Conservation (phyloP, 495 filamentous ascomycete genomes). For the Hyaloscypha finlandica region DNA sequence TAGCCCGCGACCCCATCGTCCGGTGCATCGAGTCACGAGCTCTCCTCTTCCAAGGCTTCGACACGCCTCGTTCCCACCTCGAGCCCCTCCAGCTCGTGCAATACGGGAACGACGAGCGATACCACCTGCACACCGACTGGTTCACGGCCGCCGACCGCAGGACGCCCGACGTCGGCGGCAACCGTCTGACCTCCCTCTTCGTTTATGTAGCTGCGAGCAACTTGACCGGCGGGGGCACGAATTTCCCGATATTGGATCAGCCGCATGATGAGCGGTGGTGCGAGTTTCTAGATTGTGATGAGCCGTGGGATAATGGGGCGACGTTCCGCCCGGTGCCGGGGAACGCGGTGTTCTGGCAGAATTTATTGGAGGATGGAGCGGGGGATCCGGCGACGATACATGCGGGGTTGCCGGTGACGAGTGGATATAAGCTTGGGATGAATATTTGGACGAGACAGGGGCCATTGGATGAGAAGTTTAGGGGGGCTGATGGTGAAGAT, state of each 20-base stretch:
- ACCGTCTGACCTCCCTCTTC: constrained; percentile 56
- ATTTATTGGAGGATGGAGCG: constrained; percentile 60
- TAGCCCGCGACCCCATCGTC: constrained; percentile 56
- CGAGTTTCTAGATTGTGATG: constrained; percentile 29
- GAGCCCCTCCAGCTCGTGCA: constrained; percentile 58
- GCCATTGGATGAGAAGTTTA: constrained; percentile 18
- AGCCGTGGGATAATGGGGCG: constrained; percentile 51
- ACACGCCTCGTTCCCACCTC: constrained; percentile 41
- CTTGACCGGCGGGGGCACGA: constrained; percentile 57
- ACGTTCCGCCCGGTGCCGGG: constrained; percentile 69
- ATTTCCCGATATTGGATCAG: constrained; percentile 63
- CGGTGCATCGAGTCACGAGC: constrained; percentile 72
- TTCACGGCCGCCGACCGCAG: constrained; percentile 37
- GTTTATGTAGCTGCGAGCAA: constrained; percentile 51
- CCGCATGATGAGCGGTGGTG: constrained; percentile 39
- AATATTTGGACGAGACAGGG: constrained; percentile 67
- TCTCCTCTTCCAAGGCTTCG: constrained; percentile 67
- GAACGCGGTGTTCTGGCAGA: constrained; percentile 78
- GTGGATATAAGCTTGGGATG: constrained; percentile 75
- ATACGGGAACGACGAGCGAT: constrained; percentile 49
- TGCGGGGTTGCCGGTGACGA: constrained; percentile 66
- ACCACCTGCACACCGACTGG: constrained; percentile 60
- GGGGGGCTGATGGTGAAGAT: constrained; percentile 17
- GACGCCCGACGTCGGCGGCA: constrained; percentile 45
- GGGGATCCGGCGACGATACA: constrained; percentile 70